Conservation (phyloP, 208 protist species). For the Herpetomonas muscarum region DNA sequence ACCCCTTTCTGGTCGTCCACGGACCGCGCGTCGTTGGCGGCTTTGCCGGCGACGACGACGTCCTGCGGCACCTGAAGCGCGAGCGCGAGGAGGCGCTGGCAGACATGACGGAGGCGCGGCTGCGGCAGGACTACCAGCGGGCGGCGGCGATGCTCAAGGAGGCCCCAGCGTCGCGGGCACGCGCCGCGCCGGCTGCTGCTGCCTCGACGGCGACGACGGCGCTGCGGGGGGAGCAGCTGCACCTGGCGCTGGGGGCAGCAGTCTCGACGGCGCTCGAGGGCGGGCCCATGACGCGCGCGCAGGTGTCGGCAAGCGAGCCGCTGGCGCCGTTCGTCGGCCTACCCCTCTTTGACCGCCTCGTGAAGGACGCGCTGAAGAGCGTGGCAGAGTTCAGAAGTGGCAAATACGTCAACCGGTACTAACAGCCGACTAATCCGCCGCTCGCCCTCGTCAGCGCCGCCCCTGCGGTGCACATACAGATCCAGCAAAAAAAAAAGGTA, state of each 20-base stretch:
- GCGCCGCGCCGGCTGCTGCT: background rate
- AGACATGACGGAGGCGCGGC: constrained; percentile 18
- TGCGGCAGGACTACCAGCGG: constrained; percentile 11
- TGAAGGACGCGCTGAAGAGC: constrained; percentile 51
- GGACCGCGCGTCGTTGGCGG: constrained; percentile 51
- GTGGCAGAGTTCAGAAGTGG: constrained; percentile 47
- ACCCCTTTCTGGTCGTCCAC: constrained; percentile 72
- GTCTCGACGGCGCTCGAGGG: constrained; percentile 41
- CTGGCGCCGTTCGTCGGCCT: constrained; percentile 29
- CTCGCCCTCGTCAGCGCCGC: background rate
- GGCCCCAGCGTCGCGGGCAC: background rate
- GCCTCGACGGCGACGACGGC: background rate
- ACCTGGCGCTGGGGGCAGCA: constrained; percentile 27
- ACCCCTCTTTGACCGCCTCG: constrained; percentile 42
- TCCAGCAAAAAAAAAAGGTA: too few species aligned
- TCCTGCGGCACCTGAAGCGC: constrained; percentile 31
- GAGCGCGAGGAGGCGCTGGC: constrained; percentile 30
- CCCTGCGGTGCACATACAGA: constrained; percentile 1
- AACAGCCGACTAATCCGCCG: background rate
- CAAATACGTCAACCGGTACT: constrained; percentile 61
- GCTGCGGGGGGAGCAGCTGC: constrained; percentile 27
- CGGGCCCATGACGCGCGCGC: constrained; percentile 28
- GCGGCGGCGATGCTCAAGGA: background rate
- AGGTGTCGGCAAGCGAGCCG: constrained; percentile 27
- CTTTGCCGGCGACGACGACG: constrained; percentile 35